Evolutionary conservation across 1,284 basidiomycete genomes (phyloP).

Genomic region (Malassezia sympodialis): DNA sequence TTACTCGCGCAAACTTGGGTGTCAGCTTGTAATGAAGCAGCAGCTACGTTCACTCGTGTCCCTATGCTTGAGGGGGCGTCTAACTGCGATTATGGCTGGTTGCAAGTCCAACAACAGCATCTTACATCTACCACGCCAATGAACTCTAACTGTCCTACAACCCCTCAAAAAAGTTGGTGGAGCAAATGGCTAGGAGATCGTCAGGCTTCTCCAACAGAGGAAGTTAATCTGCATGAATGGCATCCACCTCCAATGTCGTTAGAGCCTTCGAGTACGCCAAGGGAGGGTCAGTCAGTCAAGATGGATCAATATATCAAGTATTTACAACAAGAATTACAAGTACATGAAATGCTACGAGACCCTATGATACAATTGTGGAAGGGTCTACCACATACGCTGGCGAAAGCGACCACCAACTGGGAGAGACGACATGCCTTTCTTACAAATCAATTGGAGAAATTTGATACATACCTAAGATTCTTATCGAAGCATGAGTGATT

Average conservation of each 20-base stretch:
- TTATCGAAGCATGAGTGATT: neutral
- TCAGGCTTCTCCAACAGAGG: neutral
- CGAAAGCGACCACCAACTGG: constrained; percentile 79
- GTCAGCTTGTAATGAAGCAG: constrained; percentile 82
- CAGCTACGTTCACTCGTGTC: constrained; percentile 81
- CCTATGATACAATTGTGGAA: constrained; percentile 75
- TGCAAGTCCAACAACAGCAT: neutral
- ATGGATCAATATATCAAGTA: constrained; percentile 39
- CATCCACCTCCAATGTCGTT: constrained; percentile 73
- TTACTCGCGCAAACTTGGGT: neutral
- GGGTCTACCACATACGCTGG: constrained; percentile 58
- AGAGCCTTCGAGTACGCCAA: constrained; percentile 72
- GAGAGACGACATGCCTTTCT: constrained; percentile 78
- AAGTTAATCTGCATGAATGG: constrained; percentile 59
- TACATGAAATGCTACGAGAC: constrained; percentile 71
- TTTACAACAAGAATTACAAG: constrained; percentile 67
- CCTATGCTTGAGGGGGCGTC: constrained; percentile 87
- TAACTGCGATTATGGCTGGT: constrained; percentile 98
- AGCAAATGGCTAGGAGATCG: neutral
- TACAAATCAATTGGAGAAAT: constrained; percentile 84
- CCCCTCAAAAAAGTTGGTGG: neutral
- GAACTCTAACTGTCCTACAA: neutral
- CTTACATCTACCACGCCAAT: neutral
- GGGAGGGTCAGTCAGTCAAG: constrained; percentile 62
- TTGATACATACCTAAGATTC: constrained; percentile 64